Evolutionary conservation across 768 basidiomycete genomes (phyloP).

Genomic region (Hericium coralloides): DNA sequence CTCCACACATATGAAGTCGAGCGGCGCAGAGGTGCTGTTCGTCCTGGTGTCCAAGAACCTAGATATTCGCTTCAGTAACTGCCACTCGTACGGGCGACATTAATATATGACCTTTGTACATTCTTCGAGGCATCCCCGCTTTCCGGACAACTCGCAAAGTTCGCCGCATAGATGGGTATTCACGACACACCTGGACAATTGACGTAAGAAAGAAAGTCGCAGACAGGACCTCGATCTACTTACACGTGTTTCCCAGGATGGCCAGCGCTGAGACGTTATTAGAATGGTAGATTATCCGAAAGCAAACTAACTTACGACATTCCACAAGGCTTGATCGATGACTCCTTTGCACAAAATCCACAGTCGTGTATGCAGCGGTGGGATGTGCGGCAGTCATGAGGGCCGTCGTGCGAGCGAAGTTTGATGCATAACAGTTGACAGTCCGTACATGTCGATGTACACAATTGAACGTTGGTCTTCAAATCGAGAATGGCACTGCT

Average conservation of each 20-base stretch:
- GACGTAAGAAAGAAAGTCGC: background rate
- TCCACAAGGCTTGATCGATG: conserved; percentile 28
- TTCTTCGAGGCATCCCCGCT: conserved; percentile 39
- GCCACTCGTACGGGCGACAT: background rate
- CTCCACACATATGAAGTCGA: conserved; percentile 43
- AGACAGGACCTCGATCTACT: conserved; percentile 6
- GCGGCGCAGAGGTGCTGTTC: conserved; percentile 47
- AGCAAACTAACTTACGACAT: conserved; percentile 30
- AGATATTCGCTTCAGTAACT: background rate
- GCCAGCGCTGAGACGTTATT: conserved; percentile 38
- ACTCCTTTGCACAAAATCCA: conserved; percentile 31
- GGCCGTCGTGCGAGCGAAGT: conserved; percentile 33
- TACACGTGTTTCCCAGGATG: conserved; percentile 50
- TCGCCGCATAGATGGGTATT: conserved; percentile 47
- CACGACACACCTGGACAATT: conserved; percentile 37
- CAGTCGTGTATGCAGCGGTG: conserved; percentile 40
- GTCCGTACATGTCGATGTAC: conserved; percentile 34
- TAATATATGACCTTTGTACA: conserved; percentile 35
- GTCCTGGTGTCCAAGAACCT: conserved; percentile 41
- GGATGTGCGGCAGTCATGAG: conserved; percentile 41
- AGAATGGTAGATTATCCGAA: background rate
- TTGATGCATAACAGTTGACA: conserved; percentile 45
- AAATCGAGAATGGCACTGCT: conserved; percentile 36
- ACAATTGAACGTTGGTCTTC: conserved; percentile 37
- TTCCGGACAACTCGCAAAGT: conserved; percentile 35